These are phyloP conservation scores for Ogataea kodamae DNA, from an alignment of 805 yeast genomes.

Conservation along the genomic window DNA sequence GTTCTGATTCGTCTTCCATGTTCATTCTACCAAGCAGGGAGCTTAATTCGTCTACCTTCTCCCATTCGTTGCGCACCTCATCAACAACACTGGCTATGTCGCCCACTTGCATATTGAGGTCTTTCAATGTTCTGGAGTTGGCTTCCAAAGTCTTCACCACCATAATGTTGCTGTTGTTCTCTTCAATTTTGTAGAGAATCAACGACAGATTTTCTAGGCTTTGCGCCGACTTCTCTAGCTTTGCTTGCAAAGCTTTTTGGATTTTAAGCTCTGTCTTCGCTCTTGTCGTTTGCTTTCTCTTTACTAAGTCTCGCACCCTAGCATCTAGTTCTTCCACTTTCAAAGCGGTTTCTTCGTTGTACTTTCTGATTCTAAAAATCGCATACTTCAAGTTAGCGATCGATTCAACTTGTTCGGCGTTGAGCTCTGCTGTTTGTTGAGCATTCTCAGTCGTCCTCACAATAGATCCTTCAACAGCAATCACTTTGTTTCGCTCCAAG, in stretches of 20 bases:
- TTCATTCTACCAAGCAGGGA: slow-evolving; percentile 11
- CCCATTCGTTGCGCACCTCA: slow-evolving; percentile 17
- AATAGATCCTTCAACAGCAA: slow-evolving; percentile 3
- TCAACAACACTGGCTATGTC: slow-evolving; percentile 24
- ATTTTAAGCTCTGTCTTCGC: slow-evolving; percentile 27
- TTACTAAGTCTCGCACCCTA: slow-evolving; percentile 15
- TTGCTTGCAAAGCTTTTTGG: slow-evolving; percentile 22
- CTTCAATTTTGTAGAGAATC: slow-evolving; percentile 26
- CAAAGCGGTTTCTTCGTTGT: slow-evolving; percentile 15
- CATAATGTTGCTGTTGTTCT: slow-evolving; percentile 25
- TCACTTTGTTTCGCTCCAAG: slow-evolving; percentile 19
- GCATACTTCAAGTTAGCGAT: slow-evolving; percentile 30
- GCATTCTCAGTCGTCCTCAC: background rate
- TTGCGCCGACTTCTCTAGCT: slow-evolving; percentile 18
- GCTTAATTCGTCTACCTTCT: slow-evolving; percentile 20
- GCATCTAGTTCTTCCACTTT: slow-evolving; percentile 13
- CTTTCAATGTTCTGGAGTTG: slow-evolving; percentile 24
- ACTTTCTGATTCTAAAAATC: slow-evolving; percentile 21
- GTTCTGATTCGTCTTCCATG: slow-evolving; percentile 22
- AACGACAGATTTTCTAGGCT: slow-evolving; percentile 25
- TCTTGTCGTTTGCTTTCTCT: slow-evolving; percentile 14
- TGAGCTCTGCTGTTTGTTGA: slow-evolving; percentile 10
- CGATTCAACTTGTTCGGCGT: slow-evolving; percentile 19
- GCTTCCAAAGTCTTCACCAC: slow-evolving; percentile 24
- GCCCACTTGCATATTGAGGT: slow-evolving; percentile 23